Conservation (phyloP, 2,329 filamentous ascomycete genomes). For the Sordariomycetes sp. region DNA sequence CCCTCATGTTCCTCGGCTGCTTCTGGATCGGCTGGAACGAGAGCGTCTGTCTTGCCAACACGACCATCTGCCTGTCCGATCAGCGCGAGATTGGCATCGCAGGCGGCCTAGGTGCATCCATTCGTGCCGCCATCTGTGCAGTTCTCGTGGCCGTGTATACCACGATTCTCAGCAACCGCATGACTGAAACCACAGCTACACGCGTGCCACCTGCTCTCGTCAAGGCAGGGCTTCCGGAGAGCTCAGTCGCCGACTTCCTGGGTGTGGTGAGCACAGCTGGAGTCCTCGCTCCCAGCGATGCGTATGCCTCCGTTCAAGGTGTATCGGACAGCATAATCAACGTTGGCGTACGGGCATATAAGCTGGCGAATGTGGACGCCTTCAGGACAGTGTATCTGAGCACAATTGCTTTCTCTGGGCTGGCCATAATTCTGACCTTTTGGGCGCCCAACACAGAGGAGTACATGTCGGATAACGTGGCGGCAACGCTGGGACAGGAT, state of each 20-base stretch:
- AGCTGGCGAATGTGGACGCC: constrained; percentile 16
- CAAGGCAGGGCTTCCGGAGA: constrained; percentile 15
- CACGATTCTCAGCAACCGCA: constrained; percentile 15
- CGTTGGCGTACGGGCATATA: constrained; percentile 14
- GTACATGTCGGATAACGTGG: too few relatives aligned
- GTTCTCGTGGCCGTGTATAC: constrained; percentile 16
- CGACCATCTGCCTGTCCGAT: constrained; percentile 9
- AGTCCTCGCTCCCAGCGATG: too few relatives aligned
- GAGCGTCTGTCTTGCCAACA: constrained; percentile 12
- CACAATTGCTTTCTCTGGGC: constrained; percentile 15
- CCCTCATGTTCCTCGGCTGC: constrained; percentile 8
- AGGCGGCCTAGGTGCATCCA: constrained; percentile 14
- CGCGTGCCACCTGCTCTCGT: constrained; percentile 16
- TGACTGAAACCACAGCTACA: constrained; percentile 5
- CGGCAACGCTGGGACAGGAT: too few relatives aligned
- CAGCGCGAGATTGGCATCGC: constrained; percentile 16
- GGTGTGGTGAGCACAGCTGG: constrained; percentile 8
- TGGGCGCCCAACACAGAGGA: too few relatives aligned
- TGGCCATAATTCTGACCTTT: constrained; percentile 9
- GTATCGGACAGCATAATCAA: constrained; percentile 15
- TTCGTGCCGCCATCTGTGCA: constrained; percentile 12
- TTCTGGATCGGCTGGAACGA: constrained; percentile 20
- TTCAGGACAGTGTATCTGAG: constrained; percentile 18
- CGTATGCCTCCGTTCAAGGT: constrained; percentile 11
- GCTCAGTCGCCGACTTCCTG: constrained; percentile 16